Conservation (phyloP, 768 basidiomycete species). For the Hericium rajendrae region DNA sequence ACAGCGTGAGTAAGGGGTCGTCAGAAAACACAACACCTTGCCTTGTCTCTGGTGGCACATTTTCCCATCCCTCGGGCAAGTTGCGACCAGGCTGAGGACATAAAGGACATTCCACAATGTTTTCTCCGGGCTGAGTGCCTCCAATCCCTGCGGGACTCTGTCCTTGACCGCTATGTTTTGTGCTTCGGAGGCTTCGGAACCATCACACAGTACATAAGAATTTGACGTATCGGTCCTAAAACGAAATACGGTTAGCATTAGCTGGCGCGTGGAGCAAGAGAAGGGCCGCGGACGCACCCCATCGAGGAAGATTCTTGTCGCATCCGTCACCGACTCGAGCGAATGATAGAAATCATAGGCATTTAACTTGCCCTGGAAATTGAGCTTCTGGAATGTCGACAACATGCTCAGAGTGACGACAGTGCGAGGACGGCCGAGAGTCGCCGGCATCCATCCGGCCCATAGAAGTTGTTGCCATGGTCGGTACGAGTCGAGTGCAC, state of each 20-base stretch:
- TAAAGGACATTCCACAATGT: conserved; percentile 3
- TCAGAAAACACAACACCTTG: background rate
- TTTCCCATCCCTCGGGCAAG: conserved; percentile 2
- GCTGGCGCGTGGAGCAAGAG: background rate
- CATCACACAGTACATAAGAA: background rate
- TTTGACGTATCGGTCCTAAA: conserved; percentile 1
- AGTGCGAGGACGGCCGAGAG: background rate
- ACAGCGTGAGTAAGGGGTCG: background rate
- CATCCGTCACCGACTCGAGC: background rate
- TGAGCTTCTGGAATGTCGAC: conserved; percentile 1
- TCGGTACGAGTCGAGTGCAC: background rate
- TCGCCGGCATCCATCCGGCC: conserved; percentile 2
- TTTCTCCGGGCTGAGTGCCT: background rate
- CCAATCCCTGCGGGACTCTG: conserved; percentile 2
- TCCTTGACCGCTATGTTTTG: background rate
- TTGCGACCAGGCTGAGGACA: conserved; percentile 6
- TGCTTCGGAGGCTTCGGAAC: background rate
- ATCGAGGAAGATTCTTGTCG: background rate
- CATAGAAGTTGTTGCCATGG: conserved; percentile 1
- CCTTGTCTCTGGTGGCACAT: background rate
- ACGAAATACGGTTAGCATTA: background rate
- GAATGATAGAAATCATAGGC: conserved; percentile 3
- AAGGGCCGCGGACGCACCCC: too few relatives aligned
- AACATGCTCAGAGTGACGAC: conserved; percentile 1
- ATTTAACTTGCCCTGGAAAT: background rate